Conservation (phyloP, 306 rosid species). For the Pyrus bretschneideri region DNA sequence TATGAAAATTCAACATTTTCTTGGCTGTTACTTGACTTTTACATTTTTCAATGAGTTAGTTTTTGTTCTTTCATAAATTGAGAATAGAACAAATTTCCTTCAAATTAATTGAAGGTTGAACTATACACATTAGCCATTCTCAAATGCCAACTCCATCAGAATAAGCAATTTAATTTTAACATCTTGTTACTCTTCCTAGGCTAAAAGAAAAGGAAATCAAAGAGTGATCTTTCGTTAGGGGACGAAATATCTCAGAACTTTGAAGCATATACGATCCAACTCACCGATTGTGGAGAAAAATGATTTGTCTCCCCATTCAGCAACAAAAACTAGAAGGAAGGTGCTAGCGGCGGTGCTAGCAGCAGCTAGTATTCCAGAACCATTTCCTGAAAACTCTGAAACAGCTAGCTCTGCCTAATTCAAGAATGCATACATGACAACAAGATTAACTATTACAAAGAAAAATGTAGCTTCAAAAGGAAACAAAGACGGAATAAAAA, state of each 20-base stretch:
- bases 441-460: background rate
- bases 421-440: conserved; percentile 27
- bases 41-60: background rate
- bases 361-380: conserved; percentile 76
- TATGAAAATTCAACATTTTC: background rate
- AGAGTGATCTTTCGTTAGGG: background rate
- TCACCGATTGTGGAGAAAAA: conserved; percentile 95
- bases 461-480: background rate
- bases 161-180: background rate
- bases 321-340: conserved; percentile 79
- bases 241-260: too few relatives aligned
- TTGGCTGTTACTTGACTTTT: background rate
- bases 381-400: conserved; percentile 79
- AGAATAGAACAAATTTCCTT: background rate
- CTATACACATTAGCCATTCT: background rate
- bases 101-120: background rate
- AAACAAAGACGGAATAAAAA: background rate
- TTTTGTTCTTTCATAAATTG: background rate
- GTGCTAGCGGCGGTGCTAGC: conserved; percentile 76
- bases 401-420: conserved; percentile 94
- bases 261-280: conserved; percentile 3
- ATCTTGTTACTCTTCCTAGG: background rate
- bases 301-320: conserved; percentile 99
- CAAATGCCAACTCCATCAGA: background rate
- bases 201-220: background rate